Percentiles rank a stretch among this genome's conserved stretches.
phyloP scores from a whole-genome alignment of 768 basidiomycete genomes.

The Mycena maculata region DNA sequence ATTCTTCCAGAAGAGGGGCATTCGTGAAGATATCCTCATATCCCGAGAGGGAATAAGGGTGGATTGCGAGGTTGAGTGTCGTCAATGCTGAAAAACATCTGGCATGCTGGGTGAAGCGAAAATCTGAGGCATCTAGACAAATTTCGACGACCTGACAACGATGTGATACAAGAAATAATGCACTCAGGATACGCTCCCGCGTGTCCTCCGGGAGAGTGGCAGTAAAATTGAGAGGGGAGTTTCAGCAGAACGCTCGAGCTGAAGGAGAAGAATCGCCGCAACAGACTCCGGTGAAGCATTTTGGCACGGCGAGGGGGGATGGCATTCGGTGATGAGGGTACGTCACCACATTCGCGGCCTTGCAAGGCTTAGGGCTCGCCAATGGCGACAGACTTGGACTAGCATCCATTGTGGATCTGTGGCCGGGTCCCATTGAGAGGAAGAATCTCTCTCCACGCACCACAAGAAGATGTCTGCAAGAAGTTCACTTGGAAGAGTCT shows the following conservation, averaged over 20 bases:
- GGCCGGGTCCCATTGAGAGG: no score
- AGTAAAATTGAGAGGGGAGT: neutral
- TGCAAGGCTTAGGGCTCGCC: no score
- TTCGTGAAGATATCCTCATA: neutral
- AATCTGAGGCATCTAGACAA: neutral
- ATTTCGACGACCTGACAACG: conserved; percentile 8
- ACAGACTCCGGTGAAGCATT: neutral
- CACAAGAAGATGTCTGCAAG: no score
- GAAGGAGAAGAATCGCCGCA: neutral
- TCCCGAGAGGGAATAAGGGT: no score
- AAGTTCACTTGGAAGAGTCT: no score
- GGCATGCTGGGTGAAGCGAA: neutral
- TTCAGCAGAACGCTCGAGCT: neutral
- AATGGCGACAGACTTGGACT: no score
- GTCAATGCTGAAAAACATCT: neutral
- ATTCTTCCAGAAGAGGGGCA: neutral
- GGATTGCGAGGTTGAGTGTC: neutral
- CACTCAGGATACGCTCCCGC: neutral
- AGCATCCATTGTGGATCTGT: no score
- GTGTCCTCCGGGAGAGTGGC: neutral
- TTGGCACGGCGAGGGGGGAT: no score
- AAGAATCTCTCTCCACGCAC: no score
- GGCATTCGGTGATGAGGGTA: no score
- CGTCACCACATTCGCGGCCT: no score
- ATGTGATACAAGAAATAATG: neutral